phyloP scores from a whole-genome alignment of 2,329 filamentous ascomycete species.

The Diaporthe amygdali region DNA sequence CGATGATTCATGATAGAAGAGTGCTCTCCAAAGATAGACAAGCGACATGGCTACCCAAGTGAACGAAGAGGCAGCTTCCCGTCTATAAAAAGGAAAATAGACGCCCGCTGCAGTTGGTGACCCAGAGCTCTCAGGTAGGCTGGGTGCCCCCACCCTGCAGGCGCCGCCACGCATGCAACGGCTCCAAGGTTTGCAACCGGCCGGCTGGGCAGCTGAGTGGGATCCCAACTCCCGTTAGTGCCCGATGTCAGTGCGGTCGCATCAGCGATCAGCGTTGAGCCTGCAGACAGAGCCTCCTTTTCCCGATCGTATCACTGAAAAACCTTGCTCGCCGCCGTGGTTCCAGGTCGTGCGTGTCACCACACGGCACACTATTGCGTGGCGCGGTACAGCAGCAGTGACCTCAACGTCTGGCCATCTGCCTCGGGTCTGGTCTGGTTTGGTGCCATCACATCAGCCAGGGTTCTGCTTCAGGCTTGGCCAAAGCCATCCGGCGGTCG shows the following conservation, averaged over 20 bases:
- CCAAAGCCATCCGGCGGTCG: neutral
- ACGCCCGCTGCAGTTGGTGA: neutral
- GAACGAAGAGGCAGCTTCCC: neutral
- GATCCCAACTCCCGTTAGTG: slow-evolving; percentile 7
- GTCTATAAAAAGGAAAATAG: neutral
- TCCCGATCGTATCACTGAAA: neutral
- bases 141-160: neutral
- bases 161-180: neutral
- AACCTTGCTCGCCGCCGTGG: neutral
- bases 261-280: neutral
- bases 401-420: slow-evolving; percentile 8
- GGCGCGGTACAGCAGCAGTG: neutral
- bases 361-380: neutral
- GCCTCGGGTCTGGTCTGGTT: neutral
- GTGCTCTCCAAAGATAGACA: neutral
- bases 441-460: neutral
- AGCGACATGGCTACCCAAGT: neutral
- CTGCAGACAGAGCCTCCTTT: neutral
- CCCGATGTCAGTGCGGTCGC: slow-evolving; percentile 3
- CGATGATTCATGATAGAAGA: neutral
- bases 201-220: neutral
- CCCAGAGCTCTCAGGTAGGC: neutral
- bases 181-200: neutral
- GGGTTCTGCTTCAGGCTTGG: neutral
- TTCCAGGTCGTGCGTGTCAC: neutral